A percentile compares a stretch with the other conserved stretches of the same genome.
These are phyloP conservation scores for Aspergillus indologenus DNA, from an alignment of 495 filamentous ascomycete species.

Conservation along the genomic window DNA sequence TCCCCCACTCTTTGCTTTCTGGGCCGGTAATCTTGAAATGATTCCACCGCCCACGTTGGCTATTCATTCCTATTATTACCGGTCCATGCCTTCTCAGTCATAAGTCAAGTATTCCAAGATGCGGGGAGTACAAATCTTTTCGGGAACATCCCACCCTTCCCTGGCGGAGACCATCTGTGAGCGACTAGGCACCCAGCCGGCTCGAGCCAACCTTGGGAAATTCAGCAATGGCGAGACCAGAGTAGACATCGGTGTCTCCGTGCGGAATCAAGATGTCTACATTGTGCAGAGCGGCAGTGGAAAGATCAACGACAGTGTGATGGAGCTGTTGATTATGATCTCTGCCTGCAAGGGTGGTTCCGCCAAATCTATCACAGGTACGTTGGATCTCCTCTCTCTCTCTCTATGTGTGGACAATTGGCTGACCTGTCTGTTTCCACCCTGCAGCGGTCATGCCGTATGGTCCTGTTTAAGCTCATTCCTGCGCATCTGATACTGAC, in stretches of 20 bases:
- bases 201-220: conserved; percentile 64
- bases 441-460: conserved; percentile 81
- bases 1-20: conserved; percentile 8
- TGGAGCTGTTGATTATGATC: conserved; percentile 99
- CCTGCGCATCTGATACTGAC: conserved; percentile 43
- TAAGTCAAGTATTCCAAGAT: conserved; percentile 36
- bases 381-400: conserved; percentile 23
- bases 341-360: conserved; percentile 97
- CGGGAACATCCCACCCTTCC: conserved; percentile 63
- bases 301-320: conserved; percentile 97
- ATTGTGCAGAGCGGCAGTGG: conserved; percentile 95
- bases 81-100: conserved; percentile 20
- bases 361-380: conserved; percentile 95
- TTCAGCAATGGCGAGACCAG: conserved; percentile 93
- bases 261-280: conserved; percentile 97
- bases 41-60: conserved; percentile 12
- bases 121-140: conserved; percentile 70
- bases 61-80: conserved; percentile 9
- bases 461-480: conserved; percentile 39
- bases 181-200: conserved; percentile 61
- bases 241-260: conserved; percentile 87
- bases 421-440: conserved; percentile 19
- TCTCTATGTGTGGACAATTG: conserved; percentile 14
- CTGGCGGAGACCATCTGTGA: conserved; percentile 72
- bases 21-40: conserved; percentile 20